Base-by-base conservation (phyloP, 345 rosid species). In the Syzygium aromaticum region DNA sequence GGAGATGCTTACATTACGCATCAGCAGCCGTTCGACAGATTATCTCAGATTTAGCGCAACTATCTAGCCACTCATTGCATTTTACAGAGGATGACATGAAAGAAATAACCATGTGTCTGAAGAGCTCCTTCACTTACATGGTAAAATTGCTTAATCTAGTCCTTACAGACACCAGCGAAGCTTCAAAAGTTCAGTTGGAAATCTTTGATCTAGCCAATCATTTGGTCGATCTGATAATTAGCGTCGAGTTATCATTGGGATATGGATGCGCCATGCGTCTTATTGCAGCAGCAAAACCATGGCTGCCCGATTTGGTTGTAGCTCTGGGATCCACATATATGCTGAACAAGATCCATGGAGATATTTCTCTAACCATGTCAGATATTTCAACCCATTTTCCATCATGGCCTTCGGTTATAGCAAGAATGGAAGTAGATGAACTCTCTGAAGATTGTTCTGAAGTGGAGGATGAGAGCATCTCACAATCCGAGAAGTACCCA, bases 291-390 rank as follows among this genome's bases (percentile, higher is more conserved):
- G 91, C 92, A 64, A 95, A 90, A 91, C 91, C 95, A 77, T 98
- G 99, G 98, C 89, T 98, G 87, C 98, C 99, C 67, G 99, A 98
- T 94, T 86, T 96, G 91, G 88, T 95, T 91, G 94, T 98, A 87
- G 96, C 94, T 86, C 86, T 98, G 87, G 99, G 95, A 80, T 94
- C 92, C 85, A 87, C 90, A 56, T 89, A 92, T 88, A 86, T 94
- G 88, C 89, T 90, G 33, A 82, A 90, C 67, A 89, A 88, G 82
- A 92, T 86, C 86, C 88, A 89, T 28, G 88, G 40, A 59, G 96
- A 92, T 87, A 88, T 52, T 15, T 88, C 89, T 88, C 57, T 86
- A 83, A 88, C 88, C 51, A 87, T 90, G 88, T 89, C 86, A 56
- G 90, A 92, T 77, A 87, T 94, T 46, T 95, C 93, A 89, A 87